phyloP scores from a whole-genome alignment of 2,329 filamentous ascomycete genomes.

The Sporothrix luriei region DNA sequence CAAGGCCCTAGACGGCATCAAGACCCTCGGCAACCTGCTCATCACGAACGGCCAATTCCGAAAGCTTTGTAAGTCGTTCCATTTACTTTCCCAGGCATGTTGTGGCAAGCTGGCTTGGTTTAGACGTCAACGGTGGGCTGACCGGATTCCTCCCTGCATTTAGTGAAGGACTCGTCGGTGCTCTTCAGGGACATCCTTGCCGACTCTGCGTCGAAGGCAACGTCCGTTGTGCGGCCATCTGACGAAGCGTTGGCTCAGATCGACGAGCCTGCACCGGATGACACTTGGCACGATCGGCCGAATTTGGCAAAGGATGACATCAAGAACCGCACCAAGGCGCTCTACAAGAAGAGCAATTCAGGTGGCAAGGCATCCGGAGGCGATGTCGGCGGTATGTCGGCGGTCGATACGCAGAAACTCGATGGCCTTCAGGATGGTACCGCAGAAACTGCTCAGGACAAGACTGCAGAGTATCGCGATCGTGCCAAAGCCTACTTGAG shows the following conservation, averaged over 20 bases:
- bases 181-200: conserved; percentile 88
- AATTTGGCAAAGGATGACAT: conserved; percentile 70
- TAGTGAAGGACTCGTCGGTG: conserved; percentile 75
- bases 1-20: conserved; percentile 78
- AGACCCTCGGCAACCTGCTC: conserved; percentile 83
- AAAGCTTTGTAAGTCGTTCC: conserved; percentile 69
- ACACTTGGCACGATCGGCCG: conserved; percentile 90
- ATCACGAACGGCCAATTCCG: conserved; percentile 96
- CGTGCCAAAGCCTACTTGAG: conserved; percentile 71
- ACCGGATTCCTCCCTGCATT: not conserved
- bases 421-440: conserved; percentile 58
- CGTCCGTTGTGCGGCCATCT: conserved; percentile 72
- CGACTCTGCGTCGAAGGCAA: conserved; percentile 81
- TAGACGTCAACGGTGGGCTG: not conserved
- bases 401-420: conserved; percentile 58
- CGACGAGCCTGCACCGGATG: conserved; percentile 82
- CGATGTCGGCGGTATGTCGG: conserved; percentile 43
- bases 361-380: conserved; percentile 50
- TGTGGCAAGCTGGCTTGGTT: not conserved
- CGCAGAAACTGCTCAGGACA: conserved; percentile 51
- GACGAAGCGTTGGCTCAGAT: conserved; percentile 76
- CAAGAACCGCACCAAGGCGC: conserved; percentile 66
- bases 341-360: conserved; percentile 56
- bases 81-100: not conserved
- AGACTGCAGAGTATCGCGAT: conserved; percentile 46